phyloP scores from a whole-genome alignment of 352 stramenopile genomes.

The Globisporangium viniferum region DNA sequence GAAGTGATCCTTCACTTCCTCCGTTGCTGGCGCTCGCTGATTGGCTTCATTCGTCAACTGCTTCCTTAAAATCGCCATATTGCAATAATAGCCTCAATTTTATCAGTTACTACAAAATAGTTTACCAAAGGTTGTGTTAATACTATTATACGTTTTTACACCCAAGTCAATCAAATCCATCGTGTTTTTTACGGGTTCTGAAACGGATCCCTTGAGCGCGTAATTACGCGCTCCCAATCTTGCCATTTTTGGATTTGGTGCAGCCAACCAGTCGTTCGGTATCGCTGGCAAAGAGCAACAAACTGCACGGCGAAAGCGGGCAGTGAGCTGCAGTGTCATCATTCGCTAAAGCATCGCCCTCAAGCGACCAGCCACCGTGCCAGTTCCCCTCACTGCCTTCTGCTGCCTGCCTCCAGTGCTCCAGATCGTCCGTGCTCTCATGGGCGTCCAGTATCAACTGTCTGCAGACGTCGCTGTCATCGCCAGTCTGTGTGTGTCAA shows the following conservation, averaged over 20 bases:
- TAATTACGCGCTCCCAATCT: conserved; percentile 2
- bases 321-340: neutral
- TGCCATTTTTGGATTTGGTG: neutral
- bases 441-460: neutral
- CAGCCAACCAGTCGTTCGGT: neutral
- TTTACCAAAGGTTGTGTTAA: neutral
- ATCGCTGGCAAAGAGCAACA: conserved; percentile 3
- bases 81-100: neutral
- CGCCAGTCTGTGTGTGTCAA: neutral
- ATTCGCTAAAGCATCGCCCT: conserved; percentile 13
- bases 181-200: neutral
- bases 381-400: neutral
- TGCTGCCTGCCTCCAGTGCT: neutral
- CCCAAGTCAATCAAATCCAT: neutral
- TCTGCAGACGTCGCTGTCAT: neutral
- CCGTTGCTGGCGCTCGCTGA: neutral
- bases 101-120: neutral
- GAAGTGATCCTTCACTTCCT: neutral
- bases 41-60: neutral
- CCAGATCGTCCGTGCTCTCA: no score
- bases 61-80: neutral
- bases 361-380: neutral
- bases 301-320: neutral
- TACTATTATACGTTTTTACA: neutral
- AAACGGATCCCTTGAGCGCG: neutral